phyloP scores from a whole-genome alignment of 2,329 filamentous ascomycete genomes.

The Monilinia laxa region DNA sequence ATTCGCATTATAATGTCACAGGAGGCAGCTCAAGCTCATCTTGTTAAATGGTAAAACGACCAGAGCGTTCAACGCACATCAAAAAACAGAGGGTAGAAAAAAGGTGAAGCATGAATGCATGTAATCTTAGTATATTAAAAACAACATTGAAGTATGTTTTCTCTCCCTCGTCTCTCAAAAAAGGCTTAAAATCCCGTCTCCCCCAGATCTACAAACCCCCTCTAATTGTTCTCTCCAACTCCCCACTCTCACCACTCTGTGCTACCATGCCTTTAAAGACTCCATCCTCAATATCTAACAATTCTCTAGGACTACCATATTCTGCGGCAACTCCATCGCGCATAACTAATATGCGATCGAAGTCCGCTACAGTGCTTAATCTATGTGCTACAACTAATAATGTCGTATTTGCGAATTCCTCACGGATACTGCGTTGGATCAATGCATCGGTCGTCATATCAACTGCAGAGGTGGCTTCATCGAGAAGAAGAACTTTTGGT shows the following conservation, averaged over 20 bases:
- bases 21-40: not conserved
- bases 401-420: conserved; percentile 67
- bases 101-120: not conserved
- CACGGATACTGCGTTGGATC: conserved; percentile 70
- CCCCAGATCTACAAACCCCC: not conserved
- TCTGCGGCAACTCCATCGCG: conserved; percentile 65
- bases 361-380: conserved; percentile 72
- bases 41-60: not conserved
- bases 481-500: conserved; percentile 72
- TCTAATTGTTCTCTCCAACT: conserved; percentile 32
- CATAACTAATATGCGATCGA: conserved; percentile 73
- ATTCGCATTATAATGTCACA: no score
- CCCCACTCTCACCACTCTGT: conserved; percentile 28
- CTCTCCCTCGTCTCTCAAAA: not conserved
- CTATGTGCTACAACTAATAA: conserved; percentile 72
- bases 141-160: not conserved
- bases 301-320: conserved; percentile 60
- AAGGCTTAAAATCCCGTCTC: not conserved
- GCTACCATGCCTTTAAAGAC: conserved; percentile 39
- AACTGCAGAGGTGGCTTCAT: conserved; percentile 74
- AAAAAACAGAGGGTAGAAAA: not conserved
- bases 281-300: conserved; percentile 41
- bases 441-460: conserved; percentile 72
- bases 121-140: not conserved
- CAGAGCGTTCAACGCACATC: not conserved